Evolutionary conservation across 1,139 yeast species (phyloP).

Genomic region (Scheffersomyces insectosa): DNA sequence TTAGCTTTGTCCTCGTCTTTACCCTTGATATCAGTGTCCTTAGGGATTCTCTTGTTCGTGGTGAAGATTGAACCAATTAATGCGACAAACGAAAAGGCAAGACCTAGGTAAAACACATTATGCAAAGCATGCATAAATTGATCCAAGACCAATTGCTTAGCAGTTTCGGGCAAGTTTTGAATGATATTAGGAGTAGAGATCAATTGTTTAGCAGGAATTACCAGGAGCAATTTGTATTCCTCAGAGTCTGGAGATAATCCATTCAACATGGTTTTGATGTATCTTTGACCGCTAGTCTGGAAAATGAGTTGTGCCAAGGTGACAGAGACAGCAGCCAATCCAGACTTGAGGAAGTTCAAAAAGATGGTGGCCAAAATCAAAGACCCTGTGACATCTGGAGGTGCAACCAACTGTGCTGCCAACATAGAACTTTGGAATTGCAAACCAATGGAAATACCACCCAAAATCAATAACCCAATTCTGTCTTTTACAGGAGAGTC

Average conservation of each 20-base stretch:
- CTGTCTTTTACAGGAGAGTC: conserved; percentile 33
- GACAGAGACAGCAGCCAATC: conserved; percentile 51
- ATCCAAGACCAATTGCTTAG: conserved; percentile 22
- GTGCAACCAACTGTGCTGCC: conserved; percentile 53
- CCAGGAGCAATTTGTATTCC: conserved; percentile 17
- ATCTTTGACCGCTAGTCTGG: conserved; percentile 1
- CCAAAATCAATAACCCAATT: conserved; percentile 53
- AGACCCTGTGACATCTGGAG: conserved; percentile 46
- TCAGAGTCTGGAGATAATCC: conserved; percentile 16
- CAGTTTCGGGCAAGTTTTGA: conserved; percentile 15
- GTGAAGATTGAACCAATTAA: conserved; percentile 32
- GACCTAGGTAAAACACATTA: conserved; percentile 40
- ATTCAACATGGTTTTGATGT: conserved; percentile 15
- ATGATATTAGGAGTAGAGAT: conserved; percentile 21
- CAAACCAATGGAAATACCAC: conserved; percentile 55
- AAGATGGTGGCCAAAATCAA: conserved; percentile 48
- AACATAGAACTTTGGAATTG: conserved; percentile 51
- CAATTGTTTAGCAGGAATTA: conserved; percentile 16
- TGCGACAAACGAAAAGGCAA: conserved; percentile 34
- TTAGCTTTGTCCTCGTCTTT: neutral
- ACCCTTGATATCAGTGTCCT: neutral
- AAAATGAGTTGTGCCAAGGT: conserved; percentile 27
- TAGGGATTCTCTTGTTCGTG: conserved; percentile 40
- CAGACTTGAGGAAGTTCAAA: conserved; percentile 42
- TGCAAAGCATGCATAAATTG: conserved; percentile 38